Evolutionary conservation across 352 stramenopile genomes (phyloP).

Genomic region (Phytophthora brassicae): DNA sequence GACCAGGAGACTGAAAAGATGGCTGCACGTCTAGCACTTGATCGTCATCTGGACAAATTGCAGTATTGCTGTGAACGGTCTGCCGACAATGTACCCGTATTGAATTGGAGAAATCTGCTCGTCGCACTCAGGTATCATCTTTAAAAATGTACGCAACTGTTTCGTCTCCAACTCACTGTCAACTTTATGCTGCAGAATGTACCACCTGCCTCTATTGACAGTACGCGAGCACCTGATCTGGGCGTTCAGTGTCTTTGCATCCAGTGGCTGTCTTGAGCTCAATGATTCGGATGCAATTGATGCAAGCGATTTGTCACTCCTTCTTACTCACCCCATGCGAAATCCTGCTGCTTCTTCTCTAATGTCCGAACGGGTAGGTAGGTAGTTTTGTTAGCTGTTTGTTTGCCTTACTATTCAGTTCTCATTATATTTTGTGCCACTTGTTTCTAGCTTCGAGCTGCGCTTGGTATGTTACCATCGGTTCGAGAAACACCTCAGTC

Average conservation of each 20-base stretch:
- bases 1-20: conserved; percentile 11
- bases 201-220: conserved; percentile 56
- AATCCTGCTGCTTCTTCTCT: conserved; percentile 51
- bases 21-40: conserved; percentile 28
- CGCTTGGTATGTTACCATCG: conserved; percentile 43
- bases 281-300: conserved; percentile 34
- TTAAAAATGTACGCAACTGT: neutral
- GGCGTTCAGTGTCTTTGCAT: conserved; percentile 60
- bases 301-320: conserved; percentile 41
- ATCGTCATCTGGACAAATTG: conserved; percentile 58
- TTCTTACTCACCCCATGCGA: conserved; percentile 56
- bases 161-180: neutral
- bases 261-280: conserved; percentile 53
- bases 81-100: conserved; percentile 44
- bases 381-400: neutral
- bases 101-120: conserved; percentile 75
- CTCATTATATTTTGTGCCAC: neutral
- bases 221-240: conserved; percentile 59
- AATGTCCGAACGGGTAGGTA: conserved; percentile 52
- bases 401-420: neutral
- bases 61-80: conserved; percentile 66
- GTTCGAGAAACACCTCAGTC: conserved; percentile 14
- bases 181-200: conserved; percentile 33
- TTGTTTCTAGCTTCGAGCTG: conserved; percentile 43
- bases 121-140: conserved; percentile 46